Base-by-base conservation (phyloP, 768 basidiomycete species). In the Boletus vinaceobasis region DNA sequence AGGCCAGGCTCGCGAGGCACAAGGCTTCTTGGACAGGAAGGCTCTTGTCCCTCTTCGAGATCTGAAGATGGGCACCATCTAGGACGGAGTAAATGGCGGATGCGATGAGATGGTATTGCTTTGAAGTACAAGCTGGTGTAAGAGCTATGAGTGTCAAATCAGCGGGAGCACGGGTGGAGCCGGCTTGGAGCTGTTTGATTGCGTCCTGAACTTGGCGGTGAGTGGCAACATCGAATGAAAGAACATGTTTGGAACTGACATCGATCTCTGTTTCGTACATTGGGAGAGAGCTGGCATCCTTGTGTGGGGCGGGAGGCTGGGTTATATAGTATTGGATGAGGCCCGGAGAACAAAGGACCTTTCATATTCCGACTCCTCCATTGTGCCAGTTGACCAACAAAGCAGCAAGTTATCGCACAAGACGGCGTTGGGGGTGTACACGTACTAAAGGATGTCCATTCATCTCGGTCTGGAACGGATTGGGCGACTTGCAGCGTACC, bases 381-480 rank as follows among this genome's bases (percentile, higher is more conserved):
- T 46, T 8, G 3, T 23, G 17, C 9, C n/a, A n/a, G 5, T 17
- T 15, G 10, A 17, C 45, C 5, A 29, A 48, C 48, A 49, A 48
- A 19, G 33, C 46, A 47, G 7, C n/a, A 2, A 37, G 36, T 4
- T 3, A 6, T 17, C 3, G 9, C 9, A 33, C 21, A 36, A 27
- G 26, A 44, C 40, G 55, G 21, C 36, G 31, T 42, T 21, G 19
- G 8, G 32, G 31, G 21, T 21, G 13, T 19, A 42, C 9, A 59
- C 59, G 45, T 57, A 63, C 23, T 6, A 59, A 44, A 10, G 17
- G 8, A 82, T 84, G 85, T 82, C 84, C 6, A 87, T 92, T 61
- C 83, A 87, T 57, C 79, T 92, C 10, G 79, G 80, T 13, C 76
- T 92, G 4, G 76, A 84, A 50, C 80, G 87, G 7, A 76, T 92